Base-by-base conservation (phyloP, 306 rosid species). In the Cucurbita pepo region DNA sequence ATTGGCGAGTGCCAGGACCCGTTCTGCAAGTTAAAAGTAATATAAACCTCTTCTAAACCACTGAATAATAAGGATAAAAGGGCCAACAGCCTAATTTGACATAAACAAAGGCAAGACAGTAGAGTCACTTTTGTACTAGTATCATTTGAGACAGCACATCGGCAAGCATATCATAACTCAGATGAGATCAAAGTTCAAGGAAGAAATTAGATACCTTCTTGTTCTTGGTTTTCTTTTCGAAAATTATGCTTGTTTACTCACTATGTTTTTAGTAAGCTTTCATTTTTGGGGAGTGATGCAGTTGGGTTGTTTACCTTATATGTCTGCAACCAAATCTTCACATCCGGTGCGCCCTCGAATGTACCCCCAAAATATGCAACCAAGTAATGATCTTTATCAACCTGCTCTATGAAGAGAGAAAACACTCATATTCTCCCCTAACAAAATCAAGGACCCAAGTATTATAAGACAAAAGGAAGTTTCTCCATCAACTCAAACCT, bases 251-350 rank as follows among this genome's bases (percentile, higher is more conserved):
- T 50, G n/a, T 48, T 48, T 48, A 48, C 34, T 30, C 34, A 30
- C 34, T 2, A 30, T 30, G 2, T 30, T 30, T 30, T 30, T 30
- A 30, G 34, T 30, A 30, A 30, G 34, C 34, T 30, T 30, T 30
- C 34, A 30, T 30, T 30, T 30, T 30, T 37, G 44, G 9, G 38
- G 40, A 6, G 47, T 25, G 58, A 76, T 34, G 2, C 5, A 65
- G 51, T 40, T 16, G 30, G 16, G 9, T 10, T 6, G 36, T 7
- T 75, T 84, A 90, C 98, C 81, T 85, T 82, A 86, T 76, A 86
- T 48, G 86, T 80, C 76, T 92, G 98, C 83, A 90, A 66, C 96
- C 98, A 92, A 73, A 92, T 92, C 78, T 88, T 90, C 78, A 92
- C 98, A 82, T 92, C 98, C 56, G 88, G 86, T 30, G 91, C 91